phyloP scores from a whole-genome alignment of 106 monocot species.

The Iris macrosiphon region DNA sequence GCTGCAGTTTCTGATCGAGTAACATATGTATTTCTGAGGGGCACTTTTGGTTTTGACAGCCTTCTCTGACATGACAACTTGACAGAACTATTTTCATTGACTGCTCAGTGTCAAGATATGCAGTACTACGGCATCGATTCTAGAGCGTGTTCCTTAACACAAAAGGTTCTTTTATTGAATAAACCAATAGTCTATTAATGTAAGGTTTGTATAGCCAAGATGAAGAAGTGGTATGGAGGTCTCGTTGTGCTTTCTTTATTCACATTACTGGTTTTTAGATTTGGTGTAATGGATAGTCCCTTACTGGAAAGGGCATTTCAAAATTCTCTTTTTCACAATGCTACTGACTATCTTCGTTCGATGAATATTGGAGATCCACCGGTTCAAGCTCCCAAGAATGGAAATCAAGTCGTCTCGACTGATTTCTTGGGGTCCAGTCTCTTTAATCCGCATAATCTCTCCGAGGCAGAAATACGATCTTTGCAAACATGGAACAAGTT shows the following conservation, averaged over 20 bases:
- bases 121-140: no score
- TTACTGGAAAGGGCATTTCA: slow-evolving; percentile 37
- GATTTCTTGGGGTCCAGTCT: slow-evolving; percentile 27
- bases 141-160: no score
- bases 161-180: no score
- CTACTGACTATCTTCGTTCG: slow-evolving; percentile 40
- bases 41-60: no score
- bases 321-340: slow-evolving; percentile 32
- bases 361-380: slow-evolving; percentile 19
- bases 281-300: slow-evolving; percentile 53
- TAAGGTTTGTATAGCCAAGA: no score
- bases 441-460: slow-evolving; percentile 41
- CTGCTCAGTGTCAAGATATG: no score
- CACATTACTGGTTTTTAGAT: slow-evolving; percentile 41
- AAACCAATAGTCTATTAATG: no score
- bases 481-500: slow-evolving; percentile 80
- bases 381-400: slow-evolving; percentile 36
- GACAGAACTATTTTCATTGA: no score
- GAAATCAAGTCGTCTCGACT: slow-evolving; percentile 39
- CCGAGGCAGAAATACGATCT: slow-evolving; percentile 38
- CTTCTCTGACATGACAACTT: no score
- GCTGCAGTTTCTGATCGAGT: no score
- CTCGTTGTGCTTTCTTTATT: slow-evolving; percentile 18
- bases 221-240: slow-evolving; percentile 48
- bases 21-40: no score